phyloP scores from a whole-genome alignment of 257 asterid genomes.

The Fraxinus quadrangulata region DNA sequence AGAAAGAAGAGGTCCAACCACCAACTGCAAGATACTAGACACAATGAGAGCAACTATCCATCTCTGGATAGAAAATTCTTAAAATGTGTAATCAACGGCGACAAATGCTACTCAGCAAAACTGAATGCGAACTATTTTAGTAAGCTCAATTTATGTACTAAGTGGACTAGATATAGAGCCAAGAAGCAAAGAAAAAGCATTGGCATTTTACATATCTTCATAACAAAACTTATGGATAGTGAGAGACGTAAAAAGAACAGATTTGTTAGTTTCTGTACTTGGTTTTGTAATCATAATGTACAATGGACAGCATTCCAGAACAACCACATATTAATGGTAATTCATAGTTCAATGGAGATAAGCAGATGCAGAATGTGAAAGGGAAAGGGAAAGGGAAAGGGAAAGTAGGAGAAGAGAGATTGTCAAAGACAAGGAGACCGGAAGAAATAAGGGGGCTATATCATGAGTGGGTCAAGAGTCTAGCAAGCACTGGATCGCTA shows the following conservation, averaged over 20 bases:
- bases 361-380: neutral
- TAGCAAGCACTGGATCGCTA: no score
- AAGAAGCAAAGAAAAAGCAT: neutral
- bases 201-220: neutral
- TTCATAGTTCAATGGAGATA: neutral
- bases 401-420: neutral
- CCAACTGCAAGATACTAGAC: conserved; percentile 54
- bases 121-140: neutral
- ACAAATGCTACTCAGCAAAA: neutral
- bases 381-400: no score
- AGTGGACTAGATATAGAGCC: neutral
- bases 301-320: neutral
- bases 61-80: neutral
- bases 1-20: conserved; percentile 80
- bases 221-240: neutral
- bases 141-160: neutral
- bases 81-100: neutral
- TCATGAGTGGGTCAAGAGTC: no score
- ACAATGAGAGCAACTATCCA: neutral
- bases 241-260: neutral
- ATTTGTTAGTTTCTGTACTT: neutral
- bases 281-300: neutral
- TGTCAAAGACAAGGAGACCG: no score
- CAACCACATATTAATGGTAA: neutral
- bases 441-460: no score